Evolutionary conservation across 106 monocot species (phyloP), one percentile per base, ranked within the genome.

Genomic region (Acorus calamus): DNA sequence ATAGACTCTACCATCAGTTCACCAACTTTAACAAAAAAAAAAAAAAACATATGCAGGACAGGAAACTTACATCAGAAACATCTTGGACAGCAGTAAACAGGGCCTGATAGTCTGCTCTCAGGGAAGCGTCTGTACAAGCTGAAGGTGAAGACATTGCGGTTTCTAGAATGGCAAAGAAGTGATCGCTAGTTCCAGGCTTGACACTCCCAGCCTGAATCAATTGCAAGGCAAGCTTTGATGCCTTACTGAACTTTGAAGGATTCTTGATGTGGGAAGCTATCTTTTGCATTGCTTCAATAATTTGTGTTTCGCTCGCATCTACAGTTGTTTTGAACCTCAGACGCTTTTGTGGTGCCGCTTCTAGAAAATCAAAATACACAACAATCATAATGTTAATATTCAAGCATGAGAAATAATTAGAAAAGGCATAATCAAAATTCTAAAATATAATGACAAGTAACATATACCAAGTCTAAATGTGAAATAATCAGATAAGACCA

Each of bases 201-300:
- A 98, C 80, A 74, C 96, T 91, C 60, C 91, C 87, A 57, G 90
- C 80, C 50, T 91, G 80, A 46, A 98, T 81, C 52, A 96, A 73
- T 49, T 98, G 96, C 63, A 87, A 1, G 42, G 90, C 85, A 62
- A 98, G 83, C 60, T 91, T 98, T 63, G 96, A 91, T n/a, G 96
- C 96, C 78, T 98, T 98, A 50, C 70, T 71, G 67, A 98, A 98
- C 66, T 98, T 98, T 12, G 87, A 76, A 53, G 82, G 87, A 77
- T 87, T 91, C 60, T 85, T 83, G 75, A 98, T 98, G 60, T 98
- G 96, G 44, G 91, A 82, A 43, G 85, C 63, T 52, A 98, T 98
- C 63, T 91, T 98, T 55, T 87, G 82, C 87, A 98, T 90, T 28
- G 94, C 94, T 66, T 94, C 89, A 43, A 82, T 78, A 45, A 94